Conservation (phyloP, 805 yeast genomes). For the Saccharomyces paradoxus region DNA sequence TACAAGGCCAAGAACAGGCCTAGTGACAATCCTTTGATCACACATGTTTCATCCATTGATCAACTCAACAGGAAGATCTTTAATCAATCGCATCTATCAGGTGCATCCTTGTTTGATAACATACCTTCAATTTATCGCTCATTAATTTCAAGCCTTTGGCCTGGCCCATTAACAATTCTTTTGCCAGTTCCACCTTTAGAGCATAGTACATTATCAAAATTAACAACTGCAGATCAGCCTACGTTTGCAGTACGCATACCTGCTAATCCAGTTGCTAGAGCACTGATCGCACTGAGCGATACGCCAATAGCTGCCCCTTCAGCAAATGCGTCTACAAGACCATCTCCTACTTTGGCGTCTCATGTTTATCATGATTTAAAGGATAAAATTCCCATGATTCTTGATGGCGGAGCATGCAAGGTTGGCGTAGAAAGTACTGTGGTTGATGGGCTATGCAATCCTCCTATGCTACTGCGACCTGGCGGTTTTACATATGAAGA, state of each 20-base stretch:
- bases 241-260: constrained; percentile 94
- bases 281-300: constrained; percentile 74
- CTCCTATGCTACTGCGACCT: constrained; percentile 86
- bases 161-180: constrained; percentile 88
- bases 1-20: constrained; percentile 90
- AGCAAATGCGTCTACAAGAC: constrained; percentile 92
- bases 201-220: constrained; percentile 48
- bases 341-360: constrained; percentile 82
- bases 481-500: constrained; percentile 88
- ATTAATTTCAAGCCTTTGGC: constrained; percentile 74
- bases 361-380: constrained; percentile 79
- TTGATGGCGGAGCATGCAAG: constrained; percentile 83
- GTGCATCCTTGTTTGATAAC: constrained; percentile 11
- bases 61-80: constrained; percentile 60
- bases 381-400: constrained; percentile 70
- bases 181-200: constrained; percentile 47
- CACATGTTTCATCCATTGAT: constrained; percentile 72
- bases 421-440: constrained; percentile 95
- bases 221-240: constrained; percentile 78
- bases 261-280: constrained; percentile 78
- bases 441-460: constrained; percentile 75
- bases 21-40: constrained; percentile 87
- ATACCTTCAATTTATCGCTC: constrained; percentile 64
- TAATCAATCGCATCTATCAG: constrained; percentile 17
- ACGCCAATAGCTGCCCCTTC: constrained; percentile 96